Base-by-base conservation (phyloP, 345 rosid genomes). In the Nephelium lappaceum region DNA sequence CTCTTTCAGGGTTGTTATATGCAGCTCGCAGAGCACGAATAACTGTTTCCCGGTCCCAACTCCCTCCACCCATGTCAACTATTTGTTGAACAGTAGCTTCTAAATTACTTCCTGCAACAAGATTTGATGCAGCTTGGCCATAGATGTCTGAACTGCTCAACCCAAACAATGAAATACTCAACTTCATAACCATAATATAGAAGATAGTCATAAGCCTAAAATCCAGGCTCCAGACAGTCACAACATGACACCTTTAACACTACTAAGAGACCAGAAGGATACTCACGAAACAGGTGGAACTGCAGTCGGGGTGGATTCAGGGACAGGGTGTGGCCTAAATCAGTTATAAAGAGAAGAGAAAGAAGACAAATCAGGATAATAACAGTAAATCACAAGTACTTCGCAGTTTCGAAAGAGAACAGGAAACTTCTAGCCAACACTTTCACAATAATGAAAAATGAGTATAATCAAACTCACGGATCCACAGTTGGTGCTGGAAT, bases 1-100 rank as follows among this genome's bases (percentile, higher is more conserved):
- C 93, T 72, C 93, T 85, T 82, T 88, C 91, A 1, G 93, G 93
- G 68, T 89, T 88, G 84, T 88, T 89, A 79, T n/a, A 89, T 65
- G 91, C 93, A 61, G 91, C 91, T 51, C 89, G 91, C 38, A 89
- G 87, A 70, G 93, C 93, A 71, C 87, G 87, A 39, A 88, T 73
- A 82, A 88, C 90, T 57, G 85, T 85, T 14, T 88, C 91, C 77
- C 89, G 80, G 38, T 86, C 88, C 93, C 93, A 88, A 53, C 84
- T 82, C 38, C 91, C 91, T 51, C 93, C 93, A 72, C 93, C 93
- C 87, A 89, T 86, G 74, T 88, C 91, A 76, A 89, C 77, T 75
- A 89, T 88, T 75, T 89, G 87, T 78, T 89, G 91, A 57, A 89
- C 73, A 2, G 85, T 68, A 69, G 86, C 86, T 77, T 89, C 91